These are phyloP conservation scores for Alternaria viburni DNA, from an alignment of 2,329 filamentous ascomycete genomes.

Conservation along the genomic window DNA sequence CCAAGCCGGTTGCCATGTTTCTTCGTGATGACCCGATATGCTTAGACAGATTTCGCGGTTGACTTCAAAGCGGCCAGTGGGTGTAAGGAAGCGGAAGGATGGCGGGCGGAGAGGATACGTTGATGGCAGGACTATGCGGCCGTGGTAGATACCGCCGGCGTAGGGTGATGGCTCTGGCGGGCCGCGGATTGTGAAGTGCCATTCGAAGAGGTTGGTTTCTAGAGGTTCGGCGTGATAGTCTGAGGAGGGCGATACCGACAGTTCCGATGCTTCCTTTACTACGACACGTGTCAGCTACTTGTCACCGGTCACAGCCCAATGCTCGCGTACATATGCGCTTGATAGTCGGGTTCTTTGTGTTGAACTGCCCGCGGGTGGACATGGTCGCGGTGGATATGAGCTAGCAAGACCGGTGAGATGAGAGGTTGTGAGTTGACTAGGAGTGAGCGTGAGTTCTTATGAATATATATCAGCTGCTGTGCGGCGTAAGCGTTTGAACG, in stretches of 20 bases:
- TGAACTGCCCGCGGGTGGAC: conserved; percentile 59
- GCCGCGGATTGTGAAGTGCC: conserved; percentile 97
- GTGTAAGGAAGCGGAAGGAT: conserved; percentile 93
- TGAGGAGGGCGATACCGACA: conserved; percentile 77
- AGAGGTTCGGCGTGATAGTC: conserved; percentile 87
- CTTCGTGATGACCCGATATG: conserved; percentile 94
- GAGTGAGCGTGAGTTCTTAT: neutral
- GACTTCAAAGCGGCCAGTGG: conserved; percentile 89
- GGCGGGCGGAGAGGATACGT: conserved; percentile 92
- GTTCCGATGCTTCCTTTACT: conserved; percentile 91
- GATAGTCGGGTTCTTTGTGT: conserved; percentile 81
- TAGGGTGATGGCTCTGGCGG: conserved; percentile 81
- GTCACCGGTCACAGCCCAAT: neutral
- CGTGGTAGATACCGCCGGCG: conserved; percentile 86
- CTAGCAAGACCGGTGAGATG: neutral
- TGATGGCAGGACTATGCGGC: conserved; percentile 87
- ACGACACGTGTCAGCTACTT: conserved; percentile 27
- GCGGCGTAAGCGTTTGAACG: neutral
- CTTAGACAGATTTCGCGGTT: conserved; percentile 96
- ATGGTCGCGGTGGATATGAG: conserved; percentile 28
- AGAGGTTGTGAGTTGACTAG: neutral
- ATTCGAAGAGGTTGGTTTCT: conserved; percentile 92
- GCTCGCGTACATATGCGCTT: conserved; percentile 75
- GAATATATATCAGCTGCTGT: neutral
- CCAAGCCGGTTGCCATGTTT: conserved; percentile 99